A percentile compares a stretch with the other conserved stretches of the same genome.
Evolutionary conservation across 768 basidiomycete species (phyloP).

Genomic region (Leccinum rimulosum): DNA sequence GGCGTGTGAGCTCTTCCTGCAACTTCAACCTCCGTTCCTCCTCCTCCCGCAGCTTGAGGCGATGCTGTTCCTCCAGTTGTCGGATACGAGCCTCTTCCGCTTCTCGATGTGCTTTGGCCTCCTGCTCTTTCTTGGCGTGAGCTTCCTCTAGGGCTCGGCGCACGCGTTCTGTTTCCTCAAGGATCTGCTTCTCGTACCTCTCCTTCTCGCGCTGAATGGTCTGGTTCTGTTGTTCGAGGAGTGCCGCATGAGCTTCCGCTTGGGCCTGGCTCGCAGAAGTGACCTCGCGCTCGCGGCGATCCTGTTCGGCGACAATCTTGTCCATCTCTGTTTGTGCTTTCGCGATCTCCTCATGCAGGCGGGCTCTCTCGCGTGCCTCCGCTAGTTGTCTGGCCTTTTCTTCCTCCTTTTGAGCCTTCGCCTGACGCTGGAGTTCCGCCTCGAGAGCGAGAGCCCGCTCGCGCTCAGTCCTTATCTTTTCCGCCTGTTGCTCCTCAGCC

Average conservation of each 20-base stretch:
- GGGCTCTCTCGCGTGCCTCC: slow-evolving; percentile 31
- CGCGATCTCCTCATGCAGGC: slow-evolving; percentile 28
- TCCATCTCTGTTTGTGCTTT: slow-evolving; percentile 28
- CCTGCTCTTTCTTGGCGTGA: slow-evolving; percentile 26
- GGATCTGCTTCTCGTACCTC: slow-evolving; percentile 20
- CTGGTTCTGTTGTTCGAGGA: slow-evolving; percentile 24
- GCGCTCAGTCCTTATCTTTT: slow-evolving; percentile 25
- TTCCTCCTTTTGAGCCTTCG: slow-evolving; percentile 24
- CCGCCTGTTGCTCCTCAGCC: slow-evolving; percentile 23
- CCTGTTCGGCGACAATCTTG: slow-evolving; percentile 22
- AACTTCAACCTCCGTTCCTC: slow-evolving; percentile 24
- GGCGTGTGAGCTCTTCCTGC: slow-evolving; percentile 27
- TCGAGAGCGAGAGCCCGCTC: slow-evolving; percentile 32
- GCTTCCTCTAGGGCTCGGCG: slow-evolving; percentile 25
- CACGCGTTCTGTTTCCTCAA: slow-evolving; percentile 27
- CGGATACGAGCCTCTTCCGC: slow-evolving; percentile 27
- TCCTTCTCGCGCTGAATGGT: slow-evolving; percentile 26
- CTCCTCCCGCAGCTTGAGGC: slow-evolving; percentile 28
- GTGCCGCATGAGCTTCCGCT: slow-evolving; percentile 23
- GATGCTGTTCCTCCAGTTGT: slow-evolving; percentile 28
- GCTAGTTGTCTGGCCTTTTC: slow-evolving; percentile 19
- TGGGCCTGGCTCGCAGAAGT: slow-evolving; percentile 23
- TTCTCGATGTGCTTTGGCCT: slow-evolving; percentile 15
- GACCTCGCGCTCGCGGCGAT: slow-evolving; percentile 26
- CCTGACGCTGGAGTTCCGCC: slow-evolving; percentile 28